Percentiles rank a stretch among this genome's conserved stretches.
Evolutionary conservation across 148 eudicot genomes (phyloP).

Genomic region (Polygonum aviculare): DNA sequence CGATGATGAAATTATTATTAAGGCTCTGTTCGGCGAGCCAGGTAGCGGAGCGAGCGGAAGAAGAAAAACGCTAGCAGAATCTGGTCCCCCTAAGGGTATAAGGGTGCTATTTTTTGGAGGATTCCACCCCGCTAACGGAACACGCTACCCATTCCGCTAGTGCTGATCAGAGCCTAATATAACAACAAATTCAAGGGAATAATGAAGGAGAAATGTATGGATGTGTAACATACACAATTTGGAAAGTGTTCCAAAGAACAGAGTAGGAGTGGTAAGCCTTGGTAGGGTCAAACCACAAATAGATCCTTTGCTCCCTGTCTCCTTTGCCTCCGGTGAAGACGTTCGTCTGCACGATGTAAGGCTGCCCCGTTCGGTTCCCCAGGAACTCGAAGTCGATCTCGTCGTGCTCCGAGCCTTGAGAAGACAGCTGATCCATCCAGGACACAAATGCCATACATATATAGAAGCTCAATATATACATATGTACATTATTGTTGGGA

Average conservation of each 20-base stretch:
- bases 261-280: conserved; percentile 61
- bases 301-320: conserved; percentile 61
- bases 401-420: conserved; percentile 25
- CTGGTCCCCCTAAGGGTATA: too few species aligned
- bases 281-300: conserved; percentile 89
- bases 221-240: conserved; percentile 41
- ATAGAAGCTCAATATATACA: too few species aligned
- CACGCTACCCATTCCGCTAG: too few species aligned
- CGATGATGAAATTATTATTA: too few species aligned
- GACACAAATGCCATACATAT: too few species aligned
- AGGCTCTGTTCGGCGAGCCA: too few species aligned
- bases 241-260: conserved; percentile 54
- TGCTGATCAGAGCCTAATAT: too few species aligned
- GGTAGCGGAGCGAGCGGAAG: too few species aligned
- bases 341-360: conserved; percentile 77
- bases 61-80: too few species aligned
- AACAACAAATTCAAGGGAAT: neutral
- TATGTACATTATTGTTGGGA: too few species aligned
- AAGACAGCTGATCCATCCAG: neutral
- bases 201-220: neutral
- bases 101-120: too few species aligned
- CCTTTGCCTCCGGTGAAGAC: conserved; percentile 67
- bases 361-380: conserved; percentile 72
- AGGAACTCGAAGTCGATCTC: conserved; percentile 87
- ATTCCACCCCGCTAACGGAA: too few species aligned